Conservation (phyloP, 106 monocot species). For the Apostasia ramifera region DNA sequence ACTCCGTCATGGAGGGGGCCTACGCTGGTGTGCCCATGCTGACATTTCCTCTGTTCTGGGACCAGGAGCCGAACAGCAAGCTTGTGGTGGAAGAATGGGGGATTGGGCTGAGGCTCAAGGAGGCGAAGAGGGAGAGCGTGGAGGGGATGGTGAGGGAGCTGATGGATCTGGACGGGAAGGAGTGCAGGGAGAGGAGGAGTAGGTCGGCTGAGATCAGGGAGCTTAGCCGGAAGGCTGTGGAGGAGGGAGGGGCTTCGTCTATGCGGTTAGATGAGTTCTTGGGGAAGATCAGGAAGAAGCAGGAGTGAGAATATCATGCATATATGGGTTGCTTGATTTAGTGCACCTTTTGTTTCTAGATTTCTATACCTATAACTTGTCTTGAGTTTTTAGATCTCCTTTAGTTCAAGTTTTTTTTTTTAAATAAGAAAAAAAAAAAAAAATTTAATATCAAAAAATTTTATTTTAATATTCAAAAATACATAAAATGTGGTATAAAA, state of each 20-base stretch:
- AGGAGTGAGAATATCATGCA: too few species aligned
- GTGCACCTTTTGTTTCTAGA: too few species aligned
- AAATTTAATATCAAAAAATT: too few species aligned
- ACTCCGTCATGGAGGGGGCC: constrained; percentile 46
- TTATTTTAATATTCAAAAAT: too few species aligned
- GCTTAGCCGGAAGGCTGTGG: background rate
- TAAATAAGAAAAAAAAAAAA: too few species aligned
- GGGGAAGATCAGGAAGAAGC: background rate
- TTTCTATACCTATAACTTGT: too few species aligned
- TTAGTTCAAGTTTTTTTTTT: too few species aligned
- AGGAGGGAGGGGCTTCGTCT: constrained; percentile 14
- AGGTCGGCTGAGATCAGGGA: constrained; percentile 12
- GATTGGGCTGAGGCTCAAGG: constrained; percentile 28
- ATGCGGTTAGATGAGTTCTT: background rate
- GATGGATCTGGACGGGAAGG: constrained; percentile 25
- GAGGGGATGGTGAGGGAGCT: constrained; percentile 14
- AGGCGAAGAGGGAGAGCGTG: constrained; percentile 14
- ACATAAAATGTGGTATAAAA: too few species aligned
- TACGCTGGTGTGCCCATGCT: constrained; percentile 50
- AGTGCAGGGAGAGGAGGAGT: constrained; percentile 20
- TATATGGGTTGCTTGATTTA: too few species aligned
- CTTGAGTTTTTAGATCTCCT: too few species aligned
- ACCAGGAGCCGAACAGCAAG: constrained; percentile 33
- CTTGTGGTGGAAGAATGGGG: constrained; percentile 46
- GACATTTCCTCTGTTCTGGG: constrained; percentile 40